phyloP scores from a whole-genome alignment of 73 alveolate species.

The Symbiodinium pilosum region DNA sequence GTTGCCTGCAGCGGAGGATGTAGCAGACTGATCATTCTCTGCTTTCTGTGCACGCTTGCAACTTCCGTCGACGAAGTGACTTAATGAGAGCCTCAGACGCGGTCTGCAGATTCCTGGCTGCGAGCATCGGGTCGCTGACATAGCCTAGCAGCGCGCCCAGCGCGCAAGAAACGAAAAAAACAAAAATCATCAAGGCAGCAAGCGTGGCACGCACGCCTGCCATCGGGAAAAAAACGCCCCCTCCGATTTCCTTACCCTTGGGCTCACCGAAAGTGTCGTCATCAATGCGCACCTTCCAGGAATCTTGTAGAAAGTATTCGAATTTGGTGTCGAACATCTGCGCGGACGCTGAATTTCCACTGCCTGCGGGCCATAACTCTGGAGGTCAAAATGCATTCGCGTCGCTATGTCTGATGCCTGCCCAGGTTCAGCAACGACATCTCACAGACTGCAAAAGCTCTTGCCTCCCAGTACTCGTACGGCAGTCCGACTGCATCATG shows the following conservation, averaged over 20 bases:
- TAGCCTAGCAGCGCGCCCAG: constrained; percentile 14
- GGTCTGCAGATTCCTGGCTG: constrained; percentile 72
- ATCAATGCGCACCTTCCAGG: constrained; percentile 66
- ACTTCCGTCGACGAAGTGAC: no score
- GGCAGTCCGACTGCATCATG: constrained; percentile 78
- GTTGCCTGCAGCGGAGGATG: constrained; percentile 28
- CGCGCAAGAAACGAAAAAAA: no score
- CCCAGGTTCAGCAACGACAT: neutral
- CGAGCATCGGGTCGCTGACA: constrained; percentile 87
- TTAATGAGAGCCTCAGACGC: constrained; percentile 85
- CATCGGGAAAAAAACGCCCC: constrained; percentile 44
- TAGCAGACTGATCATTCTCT: no score
- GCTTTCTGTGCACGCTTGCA: no score
- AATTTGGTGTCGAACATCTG: neutral
- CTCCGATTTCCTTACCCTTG: neutral
- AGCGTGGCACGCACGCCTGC: constrained; percentile 18
- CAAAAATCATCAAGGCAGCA: no score
- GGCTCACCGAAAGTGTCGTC: constrained; percentile 69
- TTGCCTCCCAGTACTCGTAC: constrained; percentile 42
- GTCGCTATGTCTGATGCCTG: constrained; percentile 13
- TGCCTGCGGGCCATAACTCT: constrained; percentile 84
- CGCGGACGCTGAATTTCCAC: no score
- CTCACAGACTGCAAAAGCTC: neutral
- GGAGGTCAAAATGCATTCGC: constrained; percentile 41
- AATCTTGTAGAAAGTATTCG: neutral